Evolutionary conservation across 2,329 filamentous ascomycete genomes (phyloP).

Genomic region (Paraconiothyrium sp.): DNA sequence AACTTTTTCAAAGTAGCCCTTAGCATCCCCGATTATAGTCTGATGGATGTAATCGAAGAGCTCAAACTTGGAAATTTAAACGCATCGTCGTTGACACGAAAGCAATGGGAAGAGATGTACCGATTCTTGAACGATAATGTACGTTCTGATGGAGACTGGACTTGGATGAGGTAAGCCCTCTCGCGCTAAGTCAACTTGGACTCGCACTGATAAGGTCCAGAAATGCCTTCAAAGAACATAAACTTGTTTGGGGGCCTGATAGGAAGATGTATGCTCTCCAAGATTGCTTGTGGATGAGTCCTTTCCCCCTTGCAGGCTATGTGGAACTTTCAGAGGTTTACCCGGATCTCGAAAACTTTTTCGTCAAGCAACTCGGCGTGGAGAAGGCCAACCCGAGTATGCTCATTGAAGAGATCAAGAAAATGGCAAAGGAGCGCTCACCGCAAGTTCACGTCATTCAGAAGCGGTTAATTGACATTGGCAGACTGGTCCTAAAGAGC

Average conservation of each 20-base stretch:
- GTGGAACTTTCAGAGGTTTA: conserved; percentile 23
- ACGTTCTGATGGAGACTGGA: too few relatives aligned
- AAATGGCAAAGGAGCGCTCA: conserved; percentile 16
- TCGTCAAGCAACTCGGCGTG: conserved; percentile 20
- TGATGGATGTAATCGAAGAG: too few relatives aligned
- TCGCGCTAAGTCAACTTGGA: background rate
- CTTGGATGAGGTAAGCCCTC: too few relatives aligned
- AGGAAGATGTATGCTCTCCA: conserved; percentile 19
- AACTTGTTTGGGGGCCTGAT: conserved; percentile 19
- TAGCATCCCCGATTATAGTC: too few relatives aligned
- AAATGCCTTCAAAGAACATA: conserved; percentile 14
- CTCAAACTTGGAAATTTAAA: too few relatives aligned
- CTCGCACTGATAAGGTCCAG: conserved; percentile 2
- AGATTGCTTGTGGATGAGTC: conserved; percentile 27
- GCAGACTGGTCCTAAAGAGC: conserved; percentile 23
- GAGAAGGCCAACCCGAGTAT: conserved; percentile 26
- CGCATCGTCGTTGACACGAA: too few relatives aligned
- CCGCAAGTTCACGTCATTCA: conserved; percentile 23
- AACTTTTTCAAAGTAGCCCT: too few relatives aligned
- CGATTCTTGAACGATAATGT: too few relatives aligned
- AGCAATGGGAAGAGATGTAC: too few relatives aligned
- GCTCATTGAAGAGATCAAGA: conserved; percentile 27
- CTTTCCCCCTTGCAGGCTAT: conserved; percentile 22
- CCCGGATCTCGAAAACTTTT: conserved; percentile 19
- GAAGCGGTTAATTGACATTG: conserved; percentile 23